Percentiles rank a stretch among this genome's conserved stretches.
These are phyloP conservation scores for Phytophthora aleatoria DNA, from an alignment of 352 stramenopile species.

Conservation along the genomic window DNA sequence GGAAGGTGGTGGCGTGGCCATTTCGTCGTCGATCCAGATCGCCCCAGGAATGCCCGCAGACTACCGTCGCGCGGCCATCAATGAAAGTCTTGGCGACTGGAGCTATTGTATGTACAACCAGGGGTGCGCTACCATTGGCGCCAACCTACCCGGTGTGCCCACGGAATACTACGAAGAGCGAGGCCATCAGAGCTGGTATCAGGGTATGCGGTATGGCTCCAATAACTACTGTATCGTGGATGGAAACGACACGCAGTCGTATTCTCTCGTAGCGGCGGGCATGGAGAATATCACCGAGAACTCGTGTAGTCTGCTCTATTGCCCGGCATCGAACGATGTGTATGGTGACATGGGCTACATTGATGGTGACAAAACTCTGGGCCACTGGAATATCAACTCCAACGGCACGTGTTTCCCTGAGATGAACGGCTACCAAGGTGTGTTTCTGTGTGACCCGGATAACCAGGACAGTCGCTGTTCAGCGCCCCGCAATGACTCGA, in stretches of 20 bases:
- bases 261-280: slow-evolving; percentile 45
- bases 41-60: slow-evolving; percentile 59
- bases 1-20: slow-evolving; percentile 78
- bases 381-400: slow-evolving; percentile 70
- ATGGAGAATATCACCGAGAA: slow-evolving; percentile 54
- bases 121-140: slow-evolving; percentile 47
- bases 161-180: slow-evolving; percentile 45
- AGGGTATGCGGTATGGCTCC: slow-evolving; percentile 55
- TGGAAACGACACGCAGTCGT: slow-evolving; percentile 48
- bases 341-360: slow-evolving; percentile 60
- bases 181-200: slow-evolving; percentile 59
- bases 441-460: slow-evolving; percentile 68
- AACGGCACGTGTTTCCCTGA: slow-evolving; percentile 66
- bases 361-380: slow-evolving; percentile 41
- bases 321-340: slow-evolving; percentile 58
- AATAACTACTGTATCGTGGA: slow-evolving; percentile 59
- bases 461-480: slow-evolving; percentile 55
- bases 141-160: slow-evolving; percentile 63
- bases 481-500: slow-evolving; percentile 49
- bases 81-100: slow-evolving; percentile 32
- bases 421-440: slow-evolving; percentile 71
- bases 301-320: slow-evolving; percentile 47
- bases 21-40: slow-evolving; percentile 82
- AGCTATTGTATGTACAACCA: slow-evolving; percentile 53
- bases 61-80: slow-evolving; percentile 48